Evolutionary conservation across 176 grass and related monocot genomes (phyloP).

Genomic region (Alopecurus myosuroides): DNA sequence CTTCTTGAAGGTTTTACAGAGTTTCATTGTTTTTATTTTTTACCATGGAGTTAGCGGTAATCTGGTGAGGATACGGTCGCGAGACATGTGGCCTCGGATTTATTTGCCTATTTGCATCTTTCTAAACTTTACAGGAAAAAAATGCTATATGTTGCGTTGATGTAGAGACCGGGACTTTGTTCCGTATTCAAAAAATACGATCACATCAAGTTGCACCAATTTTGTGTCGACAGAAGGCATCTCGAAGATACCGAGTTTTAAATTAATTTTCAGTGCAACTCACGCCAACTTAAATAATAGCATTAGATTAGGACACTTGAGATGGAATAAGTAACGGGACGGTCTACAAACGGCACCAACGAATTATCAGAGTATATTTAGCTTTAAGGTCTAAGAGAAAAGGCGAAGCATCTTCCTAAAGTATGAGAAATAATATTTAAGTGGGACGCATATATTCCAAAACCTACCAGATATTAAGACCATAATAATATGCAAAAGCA

Average conservation of each 20-base stretch:
- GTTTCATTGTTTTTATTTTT: too few species aligned
- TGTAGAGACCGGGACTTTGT: too few species aligned
- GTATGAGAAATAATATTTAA: neutral
- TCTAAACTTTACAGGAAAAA: too few species aligned
- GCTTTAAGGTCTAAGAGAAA: neutral
- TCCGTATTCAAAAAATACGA: too few species aligned
- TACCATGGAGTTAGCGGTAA: too few species aligned
- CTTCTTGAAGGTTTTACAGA: too few species aligned
- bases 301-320: neutral
- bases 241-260: neutral
- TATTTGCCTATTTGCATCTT: too few species aligned
- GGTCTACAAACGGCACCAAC: neutral
- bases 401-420: neutral
- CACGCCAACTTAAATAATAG: neutral
- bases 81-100: too few species aligned
- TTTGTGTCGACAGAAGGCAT: neutral
- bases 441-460: neutral
- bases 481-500: neutral
- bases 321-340: neutral
- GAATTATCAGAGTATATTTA: neutral
- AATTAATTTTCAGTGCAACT: neutral
- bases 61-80: too few species aligned
- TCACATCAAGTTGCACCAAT: neutral
- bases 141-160: too few species aligned
- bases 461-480: neutral